These are phyloP conservation scores for Fomitopsis serialis DNA, from an alignment of 768 basidiomycete genomes.

Conservation along the genomic window DNA sequence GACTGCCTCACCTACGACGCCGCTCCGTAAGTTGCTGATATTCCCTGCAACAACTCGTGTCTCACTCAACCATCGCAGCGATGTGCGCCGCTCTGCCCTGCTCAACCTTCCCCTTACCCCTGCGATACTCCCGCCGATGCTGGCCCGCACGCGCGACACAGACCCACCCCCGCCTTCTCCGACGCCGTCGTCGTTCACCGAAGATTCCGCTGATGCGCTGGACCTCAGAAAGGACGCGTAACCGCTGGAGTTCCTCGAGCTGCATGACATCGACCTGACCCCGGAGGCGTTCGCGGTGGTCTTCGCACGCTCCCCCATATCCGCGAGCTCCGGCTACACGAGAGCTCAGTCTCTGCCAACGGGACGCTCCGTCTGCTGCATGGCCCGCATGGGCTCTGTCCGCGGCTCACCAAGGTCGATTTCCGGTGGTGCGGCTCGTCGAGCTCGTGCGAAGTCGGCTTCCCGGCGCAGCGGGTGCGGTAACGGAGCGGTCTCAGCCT, in stretches of 20 bases:
- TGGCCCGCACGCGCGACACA: constrained; percentile 74
- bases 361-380: constrained; percentile 32
- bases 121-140: constrained; percentile 55
- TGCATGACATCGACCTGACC: constrained; percentile 43
- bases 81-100: constrained; percentile 80
- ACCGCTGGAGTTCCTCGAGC: constrained; percentile 37
- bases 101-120: constrained; percentile 60
- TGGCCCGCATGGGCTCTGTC: constrained; percentile 37
- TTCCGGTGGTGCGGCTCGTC: constrained; percentile 58
- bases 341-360: constrained; percentile 53
- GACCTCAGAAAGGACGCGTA: constrained; percentile 25
- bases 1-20: constrained; percentile 68
- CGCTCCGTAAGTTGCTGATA: constrained; percentile 68
- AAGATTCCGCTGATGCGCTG: no score
- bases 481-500: no score
- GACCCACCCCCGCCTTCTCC: no score
- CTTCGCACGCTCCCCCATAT: constrained; percentile 34
- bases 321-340: constrained; percentile 48
- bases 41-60: not conserved
- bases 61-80: constrained; percentile 38
- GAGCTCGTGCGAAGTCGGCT: constrained; percentile 40
- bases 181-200: no score
- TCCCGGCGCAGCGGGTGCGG: not conserved
- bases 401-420: constrained; percentile 42
- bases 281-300: constrained; percentile 31